Evolutionary conservation across 805 yeast genomes (phyloP).

Genomic region (Cyberlindnera amylophila): DNA sequence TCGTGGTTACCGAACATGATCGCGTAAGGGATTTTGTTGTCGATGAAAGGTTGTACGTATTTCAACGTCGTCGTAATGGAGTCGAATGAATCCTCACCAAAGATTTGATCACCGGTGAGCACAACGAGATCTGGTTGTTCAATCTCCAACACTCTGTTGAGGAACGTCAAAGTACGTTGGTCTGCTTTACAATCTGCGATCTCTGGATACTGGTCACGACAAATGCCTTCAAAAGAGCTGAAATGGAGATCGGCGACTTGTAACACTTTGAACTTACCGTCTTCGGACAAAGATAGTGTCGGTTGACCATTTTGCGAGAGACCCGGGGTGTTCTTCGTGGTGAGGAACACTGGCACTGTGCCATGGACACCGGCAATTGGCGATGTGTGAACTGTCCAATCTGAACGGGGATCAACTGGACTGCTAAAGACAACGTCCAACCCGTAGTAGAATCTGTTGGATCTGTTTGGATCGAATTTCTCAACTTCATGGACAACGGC

Average conservation of each 20-base stretch:
- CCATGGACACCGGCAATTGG: conserved; percentile 10
- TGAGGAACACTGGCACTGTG: conserved; percentile 22
- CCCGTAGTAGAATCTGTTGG: conserved; percentile 18
- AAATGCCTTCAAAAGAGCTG: conserved; percentile 77
- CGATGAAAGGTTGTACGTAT: conserved; percentile 65
- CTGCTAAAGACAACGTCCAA: conserved; percentile 69
- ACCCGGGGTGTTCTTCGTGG: conserved; percentile 20
- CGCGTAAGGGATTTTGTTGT: conserved; percentile 75
- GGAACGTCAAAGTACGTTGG: conserved; percentile 49
- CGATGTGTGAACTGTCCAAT: conserved; percentile 44
- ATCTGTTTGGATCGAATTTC: conserved; percentile 9
- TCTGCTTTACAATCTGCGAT: conserved; percentile 67
- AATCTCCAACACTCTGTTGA: conserved; percentile 58
- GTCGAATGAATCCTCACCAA: conserved; percentile 77
- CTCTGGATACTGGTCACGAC: conserved; percentile 70
- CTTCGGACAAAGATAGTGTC: conserved; percentile 25
- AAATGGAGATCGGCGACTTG: conserved; percentile 93
- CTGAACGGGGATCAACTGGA: conserved; percentile 72
- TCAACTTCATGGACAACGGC: conserved; percentile 48
- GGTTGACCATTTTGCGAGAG: conserved; percentile 7
- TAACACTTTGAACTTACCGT: conserved; percentile 66
- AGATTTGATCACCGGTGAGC: conserved; percentile 87
- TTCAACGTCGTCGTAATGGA: conserved; percentile 79
- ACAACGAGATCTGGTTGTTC: conserved; percentile 86
- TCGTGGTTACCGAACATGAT: conserved; percentile 92